Conservation (phyloP, 805 yeast species). For the Candida silvicultrix region DNA sequence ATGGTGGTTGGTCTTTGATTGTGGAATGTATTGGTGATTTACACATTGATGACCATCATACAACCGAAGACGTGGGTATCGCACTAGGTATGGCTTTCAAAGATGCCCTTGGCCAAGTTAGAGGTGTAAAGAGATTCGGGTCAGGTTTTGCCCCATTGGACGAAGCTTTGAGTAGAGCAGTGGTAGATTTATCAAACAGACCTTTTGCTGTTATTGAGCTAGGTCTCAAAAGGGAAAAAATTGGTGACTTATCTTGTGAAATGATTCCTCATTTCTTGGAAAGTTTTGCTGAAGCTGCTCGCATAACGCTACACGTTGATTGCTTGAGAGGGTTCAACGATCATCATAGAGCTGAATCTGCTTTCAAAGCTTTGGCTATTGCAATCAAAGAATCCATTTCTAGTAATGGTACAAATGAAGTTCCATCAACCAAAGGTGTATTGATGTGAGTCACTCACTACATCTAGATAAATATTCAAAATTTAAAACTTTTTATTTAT, state of each 20-base stretch:
- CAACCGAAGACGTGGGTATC: conserved; percentile 93
- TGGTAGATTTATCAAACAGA: conserved; percentile 90
- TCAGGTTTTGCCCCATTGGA: conserved; percentile 92
- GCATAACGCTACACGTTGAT: conserved; percentile 89
- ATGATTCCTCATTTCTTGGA: conserved; percentile 98
- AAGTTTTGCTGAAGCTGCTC: conserved; percentile 90
- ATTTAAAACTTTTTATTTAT: neutral
- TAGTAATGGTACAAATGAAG: conserved; percentile 79
- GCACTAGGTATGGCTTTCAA: conserved; percentile 88
- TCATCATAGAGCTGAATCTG: conserved; percentile 94
- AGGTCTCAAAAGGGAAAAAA: conserved; percentile 85
- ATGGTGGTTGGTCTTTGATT: conserved; percentile 90
- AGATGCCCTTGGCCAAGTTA: conserved; percentile 80
- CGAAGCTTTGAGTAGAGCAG: conserved; percentile 93
- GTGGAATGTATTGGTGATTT: conserved; percentile 91
- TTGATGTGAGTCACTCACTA: conserved; percentile 39
- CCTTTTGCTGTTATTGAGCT: conserved; percentile 88
- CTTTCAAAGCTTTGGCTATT: conserved; percentile 92
- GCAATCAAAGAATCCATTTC: conserved; percentile 85
- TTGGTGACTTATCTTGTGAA: conserved; percentile 88
- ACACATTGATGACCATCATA: conserved; percentile 96
- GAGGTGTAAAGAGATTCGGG: conserved; percentile 92
- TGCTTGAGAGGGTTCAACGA: conserved; percentile 91
- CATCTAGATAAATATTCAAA: neutral
- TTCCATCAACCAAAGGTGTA: conserved; percentile 96